Evolutionary conservation across 2,329 filamentous ascomycete species (phyloP), one percentile per base, ranked within the genome.

Genomic region (Paecilomyces variotii): DNA sequence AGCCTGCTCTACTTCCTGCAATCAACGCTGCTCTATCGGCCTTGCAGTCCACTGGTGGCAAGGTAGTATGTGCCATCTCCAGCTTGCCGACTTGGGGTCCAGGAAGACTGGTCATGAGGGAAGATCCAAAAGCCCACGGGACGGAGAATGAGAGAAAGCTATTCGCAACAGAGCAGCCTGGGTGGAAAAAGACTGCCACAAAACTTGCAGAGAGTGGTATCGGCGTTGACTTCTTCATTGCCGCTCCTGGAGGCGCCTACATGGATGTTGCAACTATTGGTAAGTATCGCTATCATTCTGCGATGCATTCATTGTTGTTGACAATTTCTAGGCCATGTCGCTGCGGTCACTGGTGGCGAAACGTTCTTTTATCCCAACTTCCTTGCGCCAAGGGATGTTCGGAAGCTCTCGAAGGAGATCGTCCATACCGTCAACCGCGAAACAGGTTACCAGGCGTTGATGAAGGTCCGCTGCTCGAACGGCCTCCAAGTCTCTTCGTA

Each of bases 401-500:
- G 90, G 58, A 95, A 93, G 77, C 78, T 99, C 45, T 88, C 87
- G 2, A 84, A 88, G 54, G 94, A 99, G 76, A 86, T 99, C 63
- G 85, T 87, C 64, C 93, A 97, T 69, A 86, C 90, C 0, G 85
- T 97, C 30, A 91, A 87, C 2, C 84, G 94, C 62, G 92, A 97
- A 73, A 96, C 93, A 53, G 94, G 94, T 25, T 97, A 90, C 78
- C 93, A 97, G 75, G 91, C 91, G 24, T 79, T 99, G 66, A 95
- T 99, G 90, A 99, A 99, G 80, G 93, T 99, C 59, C 88, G 94
- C 62, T 99, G 94, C 78, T 97, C 92, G 19, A 99, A 96, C 67
- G 94, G 94, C 19, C 80, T 99, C 56, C 94, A 99, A 72, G 88
- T 99, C 14, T 86, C 90, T 14, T 85, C 86, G n/a, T 99, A 99